Evolutionary conservation across 352 stramenopile species (phyloP).

Genomic region (Phytophthora kernoviae): DNA sequence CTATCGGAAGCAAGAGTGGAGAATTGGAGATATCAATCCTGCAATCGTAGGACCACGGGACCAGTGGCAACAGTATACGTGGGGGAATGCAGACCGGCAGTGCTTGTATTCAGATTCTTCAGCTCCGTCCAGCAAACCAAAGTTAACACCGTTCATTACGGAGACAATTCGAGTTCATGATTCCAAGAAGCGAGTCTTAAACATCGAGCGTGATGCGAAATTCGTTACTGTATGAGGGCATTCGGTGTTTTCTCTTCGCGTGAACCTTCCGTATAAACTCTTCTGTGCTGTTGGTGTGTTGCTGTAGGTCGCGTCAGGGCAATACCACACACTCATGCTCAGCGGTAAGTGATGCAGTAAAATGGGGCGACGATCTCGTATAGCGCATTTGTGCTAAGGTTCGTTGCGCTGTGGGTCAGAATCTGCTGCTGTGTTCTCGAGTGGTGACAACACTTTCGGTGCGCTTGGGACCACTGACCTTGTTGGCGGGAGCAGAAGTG

Average conservation of each 20-base stretch:
- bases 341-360: slow-evolving; percentile 41
- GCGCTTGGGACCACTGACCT: slow-evolving; percentile 39
- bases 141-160: slow-evolving; percentile 44
- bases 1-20: slow-evolving; percentile 76
- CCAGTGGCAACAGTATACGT: slow-evolving; percentile 66
- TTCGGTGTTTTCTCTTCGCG: background rate
- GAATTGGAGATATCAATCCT: slow-evolving; percentile 72
- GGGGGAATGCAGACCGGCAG: slow-evolving; percentile 60
- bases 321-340: slow-evolving; percentile 78
- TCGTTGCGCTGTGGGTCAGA: slow-evolving; percentile 36
- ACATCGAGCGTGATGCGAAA: slow-evolving; percentile 71
- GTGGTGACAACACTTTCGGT: slow-evolving; percentile 70
- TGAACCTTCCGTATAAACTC: background rate
- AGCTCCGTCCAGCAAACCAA: slow-evolving; percentile 19
- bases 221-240: slow-evolving; percentile 48
- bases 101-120: slow-evolving; percentile 37
- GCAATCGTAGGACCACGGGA: slow-evolving; percentile 68
- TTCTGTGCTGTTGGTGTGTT: background rate
- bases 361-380: no score
- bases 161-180: slow-evolving; percentile 58
- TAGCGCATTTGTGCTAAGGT: background rate
- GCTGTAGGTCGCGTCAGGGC: slow-evolving; percentile 64
- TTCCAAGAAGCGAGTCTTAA: slow-evolving; percentile 38
- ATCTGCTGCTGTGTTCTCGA: slow-evolving; percentile 68
- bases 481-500: slow-evolving; percentile 1